Base-by-base conservation (phyloP, 805 yeast species). In the Starmerella vitae region DNA sequence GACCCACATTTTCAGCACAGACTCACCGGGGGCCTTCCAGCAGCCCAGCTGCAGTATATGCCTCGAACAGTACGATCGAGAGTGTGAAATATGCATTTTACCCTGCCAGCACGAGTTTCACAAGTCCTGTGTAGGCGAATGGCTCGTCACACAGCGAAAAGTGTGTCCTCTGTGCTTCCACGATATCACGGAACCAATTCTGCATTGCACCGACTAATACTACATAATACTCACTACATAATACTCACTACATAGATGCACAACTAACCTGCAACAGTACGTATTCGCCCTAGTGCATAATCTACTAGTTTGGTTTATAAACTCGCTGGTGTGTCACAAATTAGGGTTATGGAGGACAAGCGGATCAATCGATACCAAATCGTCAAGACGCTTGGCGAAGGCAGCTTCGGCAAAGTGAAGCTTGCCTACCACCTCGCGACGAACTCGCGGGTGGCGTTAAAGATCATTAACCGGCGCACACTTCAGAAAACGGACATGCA, bases 401-500 rank as follows among this genome's bases (percentile, higher is more conserved):
- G 97, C 19, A 85, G 95, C 0, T 86, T 86, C 57, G 97, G 97
- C 53, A 88, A 88, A 57, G 97, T 86, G 47, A 86, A 86, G 57
- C 66, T 86, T 51, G 93, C 93, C 15, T 80, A 78, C 57, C 95
- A 88, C 60, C 66, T 82, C 48, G 79, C 82, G 12, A 86, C 96
- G 3, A 93, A 93, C 29, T 94, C 86, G 53, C 71, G 78, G 46
- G 97, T 86, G 18, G 97, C 97, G 2, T 66, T 86, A 45, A 86
- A 86, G 59, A 88, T 86, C 59, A 88, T 88, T 64, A 83, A 88
- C 60, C 68, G 93, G 47, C 84, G 83, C 60, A 84, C 94, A 0
- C 66, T 86, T 56, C 93, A 95, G 34, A 88, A 88, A 56, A 74
- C 85, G 8, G 97, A 86, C 61, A 86, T 86, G 97, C 95, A 86